These are phyloP conservation scores for Hibiscus mutabilis DNA, from an alignment of 345 rosid species.

Conservation along the genomic window DNA sequence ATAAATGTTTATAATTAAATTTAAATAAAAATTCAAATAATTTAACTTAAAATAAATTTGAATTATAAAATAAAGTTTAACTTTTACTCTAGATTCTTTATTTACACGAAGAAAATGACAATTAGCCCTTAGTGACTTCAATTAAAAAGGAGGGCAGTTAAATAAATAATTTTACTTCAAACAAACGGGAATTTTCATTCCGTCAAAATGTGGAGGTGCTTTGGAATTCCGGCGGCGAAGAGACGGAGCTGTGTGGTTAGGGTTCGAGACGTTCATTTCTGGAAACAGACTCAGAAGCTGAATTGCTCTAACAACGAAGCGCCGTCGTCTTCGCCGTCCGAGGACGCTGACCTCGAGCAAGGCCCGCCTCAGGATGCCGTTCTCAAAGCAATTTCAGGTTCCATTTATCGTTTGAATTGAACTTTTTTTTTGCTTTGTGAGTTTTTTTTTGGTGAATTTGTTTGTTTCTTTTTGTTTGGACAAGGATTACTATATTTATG, in stretches of 20 bases:
- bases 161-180: not conserved
- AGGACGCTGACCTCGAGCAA: conserved; percentile 29
- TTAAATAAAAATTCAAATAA: too few relatives aligned
- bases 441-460: conserved; percentile 13
- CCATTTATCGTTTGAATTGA: not conserved
- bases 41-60: too few relatives aligned
- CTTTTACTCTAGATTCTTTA: not conserved
- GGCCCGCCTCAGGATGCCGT: conserved; percentile 85
- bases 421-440: not conserved
- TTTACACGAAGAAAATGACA: not conserved
- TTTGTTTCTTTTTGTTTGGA: conserved; percentile 1
- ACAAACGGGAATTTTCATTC: conserved; percentile 20
- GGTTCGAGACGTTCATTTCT: conserved; percentile 6
- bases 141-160: not conserved
- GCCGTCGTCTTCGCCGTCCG: not conserved
- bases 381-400: conserved; percentile 93
- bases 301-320: conserved; percentile 26
- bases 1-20: too few relatives aligned
- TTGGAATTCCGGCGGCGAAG: not conserved
- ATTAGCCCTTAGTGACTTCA: not conserved
- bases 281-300: not conserved
- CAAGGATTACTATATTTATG: not conserved
- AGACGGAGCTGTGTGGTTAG: conserved; percentile 3
- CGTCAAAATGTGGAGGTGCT: not conserved
- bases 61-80: too few relatives aligned